Base-by-base conservation (phyloP, 345 rosid species). In the Euclidium syriacum region DNA sequence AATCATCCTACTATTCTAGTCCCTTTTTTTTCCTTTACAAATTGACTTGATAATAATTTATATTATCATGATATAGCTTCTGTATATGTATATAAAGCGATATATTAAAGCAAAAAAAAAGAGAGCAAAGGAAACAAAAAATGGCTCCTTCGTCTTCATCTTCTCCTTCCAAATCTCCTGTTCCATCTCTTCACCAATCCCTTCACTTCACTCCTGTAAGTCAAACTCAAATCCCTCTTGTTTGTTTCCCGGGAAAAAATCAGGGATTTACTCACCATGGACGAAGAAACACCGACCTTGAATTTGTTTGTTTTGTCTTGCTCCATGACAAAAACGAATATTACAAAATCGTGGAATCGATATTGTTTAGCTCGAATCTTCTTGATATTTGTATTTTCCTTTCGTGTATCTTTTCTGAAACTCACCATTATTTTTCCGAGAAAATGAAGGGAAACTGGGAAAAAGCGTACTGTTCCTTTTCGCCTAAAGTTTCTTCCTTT, bases 141-240 rank as follows among this genome's bases (percentile, higher is more conserved):
- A 91, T 83, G 96, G 86, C 85, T 73, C 80, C 91, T 43, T 51
- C 83, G 18, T 79, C 85, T 41, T 75, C 95, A 4, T 78, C 87
- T 26, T 73, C 96, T 70, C 71, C 88, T 59, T 77, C 90, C 53
- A 80, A 79, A 58, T 75, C 82, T 10, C 85, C 83, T 36, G 78
- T 78, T 64, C 74, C 78, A 46, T 73, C 65, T 44, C 68, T 72
- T 54, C 84, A 66, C 67, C 97, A 71, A 15, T 68, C 85, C 25
- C 81, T 81, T 43, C 68, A 63, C 18, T 85, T 91, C 76, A 80
- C 87, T 54, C 90, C 98, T 25, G 98, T 92, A 76, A 85, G 95
- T 79, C 14, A 19, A 11, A 36, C 19, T 70, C 57, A 14, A 33
- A 1, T 4, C 51, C 8, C 1, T 15, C 49, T 35, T 54, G 30